A percentile compares a stretch with the other conserved stretches of the same genome.
Conservation (phyloP, 495 filamentous ascomycete genomes). For the Neurospora sp. region DNA sequence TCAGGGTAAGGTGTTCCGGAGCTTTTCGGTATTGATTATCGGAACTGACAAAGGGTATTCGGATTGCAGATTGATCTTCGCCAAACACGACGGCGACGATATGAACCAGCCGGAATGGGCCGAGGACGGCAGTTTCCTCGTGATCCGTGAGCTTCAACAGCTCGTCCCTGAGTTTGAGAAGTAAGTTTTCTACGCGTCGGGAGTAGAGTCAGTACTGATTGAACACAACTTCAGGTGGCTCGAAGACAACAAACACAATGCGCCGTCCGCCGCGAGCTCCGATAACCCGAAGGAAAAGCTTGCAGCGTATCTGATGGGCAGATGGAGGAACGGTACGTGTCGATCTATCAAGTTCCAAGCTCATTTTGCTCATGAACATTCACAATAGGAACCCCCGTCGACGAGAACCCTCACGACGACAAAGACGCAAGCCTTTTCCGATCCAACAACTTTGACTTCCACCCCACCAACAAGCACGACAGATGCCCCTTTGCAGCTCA, state of each 20-base stretch:
- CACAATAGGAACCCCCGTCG: not conserved
- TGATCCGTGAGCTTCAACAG: slow-evolving; percentile 1
- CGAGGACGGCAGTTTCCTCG: slow-evolving; percentile 1
- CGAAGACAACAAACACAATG: not conserved
- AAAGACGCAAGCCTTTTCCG: not conserved
- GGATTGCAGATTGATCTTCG: not conserved
- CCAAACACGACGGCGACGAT: not conserved
- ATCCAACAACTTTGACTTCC: not conserved
- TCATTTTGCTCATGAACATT: not conserved
- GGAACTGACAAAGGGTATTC: not conserved
- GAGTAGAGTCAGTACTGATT: not conserved
- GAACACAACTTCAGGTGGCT: not conserved
- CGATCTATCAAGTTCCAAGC: not conserved
- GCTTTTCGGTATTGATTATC: not conserved
- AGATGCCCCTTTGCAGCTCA: not conserved
- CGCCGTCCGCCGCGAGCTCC: not conserved
- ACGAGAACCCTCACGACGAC: not conserved
- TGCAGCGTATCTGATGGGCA: slow-evolving; percentile 1
- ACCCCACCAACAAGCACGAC: not conserved
- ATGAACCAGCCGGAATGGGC: not conserved
- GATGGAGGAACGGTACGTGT: not conserved
- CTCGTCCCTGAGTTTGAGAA: not conserved
- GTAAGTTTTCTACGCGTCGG: not conserved
- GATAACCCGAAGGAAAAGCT: not conserved
- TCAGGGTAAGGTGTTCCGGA: not conserved